phyloP scores from a whole-genome alignment of 164 flowering plant species.

The Litsea cubeba region DNA sequence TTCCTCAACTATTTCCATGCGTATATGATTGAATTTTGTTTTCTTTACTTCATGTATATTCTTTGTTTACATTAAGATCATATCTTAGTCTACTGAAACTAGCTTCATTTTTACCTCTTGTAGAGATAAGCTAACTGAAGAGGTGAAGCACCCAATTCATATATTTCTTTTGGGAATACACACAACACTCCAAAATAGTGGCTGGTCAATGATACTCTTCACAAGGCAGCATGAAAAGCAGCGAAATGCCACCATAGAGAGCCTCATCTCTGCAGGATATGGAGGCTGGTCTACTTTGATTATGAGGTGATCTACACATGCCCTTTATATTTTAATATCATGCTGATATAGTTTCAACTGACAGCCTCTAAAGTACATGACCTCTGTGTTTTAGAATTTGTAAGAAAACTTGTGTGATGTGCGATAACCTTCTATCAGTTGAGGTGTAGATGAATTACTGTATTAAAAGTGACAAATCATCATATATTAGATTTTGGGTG shows the following conservation, averaged over 20 bases:
- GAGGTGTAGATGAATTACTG: neutral
- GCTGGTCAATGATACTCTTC: constrained; percentile 49
- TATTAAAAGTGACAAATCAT: neutral
- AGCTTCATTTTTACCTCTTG: neutral
- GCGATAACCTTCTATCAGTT: neutral
- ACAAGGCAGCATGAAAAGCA: constrained; percentile 43
- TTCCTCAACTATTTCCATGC: neutral
- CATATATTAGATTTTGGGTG: too few species aligned
- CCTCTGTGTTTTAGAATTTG: neutral
- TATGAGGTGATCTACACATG: constrained; percentile 45
- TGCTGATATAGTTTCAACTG: neutral
- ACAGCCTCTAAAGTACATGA: neutral
- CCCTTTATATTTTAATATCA: neutral
- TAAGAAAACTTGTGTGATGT: neutral
- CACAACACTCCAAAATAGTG: constrained; percentile 35
- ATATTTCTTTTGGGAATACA: constrained; percentile 24
- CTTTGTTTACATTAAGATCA: neutral
- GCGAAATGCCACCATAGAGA: constrained; percentile 30
- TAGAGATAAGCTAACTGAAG: constrained; percentile 18
- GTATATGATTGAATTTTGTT: neutral
- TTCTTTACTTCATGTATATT: neutral
- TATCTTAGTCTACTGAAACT: neutral
- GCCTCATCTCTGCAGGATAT: constrained; percentile 44
- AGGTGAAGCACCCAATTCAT: constrained; percentile 22
- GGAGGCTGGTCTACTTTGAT: constrained; percentile 52